Percentiles rank a stretch among this genome's conserved stretches.
These are phyloP conservation scores for Sordaria brevicollis DNA, from an alignment of 495 filamentous ascomycete genomes.

Conservation along the genomic window DNA sequence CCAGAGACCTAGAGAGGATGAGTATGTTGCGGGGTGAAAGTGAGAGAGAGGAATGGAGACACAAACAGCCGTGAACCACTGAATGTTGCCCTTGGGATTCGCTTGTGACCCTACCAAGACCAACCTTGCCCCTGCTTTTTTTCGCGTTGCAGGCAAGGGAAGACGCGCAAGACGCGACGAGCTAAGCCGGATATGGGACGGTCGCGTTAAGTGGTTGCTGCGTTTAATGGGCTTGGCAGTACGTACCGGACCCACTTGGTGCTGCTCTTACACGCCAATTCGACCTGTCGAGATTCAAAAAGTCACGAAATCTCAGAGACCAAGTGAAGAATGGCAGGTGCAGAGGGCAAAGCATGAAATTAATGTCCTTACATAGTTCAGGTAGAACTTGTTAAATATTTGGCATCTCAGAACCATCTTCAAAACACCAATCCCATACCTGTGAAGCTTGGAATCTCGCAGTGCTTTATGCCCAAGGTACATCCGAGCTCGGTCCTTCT, in stretches of 20 bases:
- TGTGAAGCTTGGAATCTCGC: not conserved
- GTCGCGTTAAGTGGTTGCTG: constrained; percentile 34
- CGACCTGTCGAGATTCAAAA: not conserved
- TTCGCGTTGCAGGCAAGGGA: constrained; percentile 15
- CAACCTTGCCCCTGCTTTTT: constrained; percentile 4
- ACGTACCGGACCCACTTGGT: not conserved
- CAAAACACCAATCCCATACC: too few species aligned
- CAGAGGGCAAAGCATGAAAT: not conserved
- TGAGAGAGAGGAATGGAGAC: not conserved
- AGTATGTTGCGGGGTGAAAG: constrained; percentile 4
- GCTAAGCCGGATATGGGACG: constrained; percentile 15
- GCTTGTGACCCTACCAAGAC: not conserved
- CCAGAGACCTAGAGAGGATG: not conserved
- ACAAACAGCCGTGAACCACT: not conserved
- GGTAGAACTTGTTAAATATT: accelerated
- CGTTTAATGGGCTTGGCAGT: not conserved
- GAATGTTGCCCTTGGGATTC: not conserved
- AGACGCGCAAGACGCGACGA: constrained; percentile 16
- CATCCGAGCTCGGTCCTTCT: not conserved
- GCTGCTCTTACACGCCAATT: not conserved
- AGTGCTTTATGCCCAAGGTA: not conserved
- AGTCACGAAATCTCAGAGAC: not conserved
- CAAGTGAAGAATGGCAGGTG: not conserved
- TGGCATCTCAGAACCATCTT: not conserved
- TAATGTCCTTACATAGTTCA: not conserved